Conservation (phyloP, 371 early-diverging fungal genomes). For the Mortierella sp. region DNA sequence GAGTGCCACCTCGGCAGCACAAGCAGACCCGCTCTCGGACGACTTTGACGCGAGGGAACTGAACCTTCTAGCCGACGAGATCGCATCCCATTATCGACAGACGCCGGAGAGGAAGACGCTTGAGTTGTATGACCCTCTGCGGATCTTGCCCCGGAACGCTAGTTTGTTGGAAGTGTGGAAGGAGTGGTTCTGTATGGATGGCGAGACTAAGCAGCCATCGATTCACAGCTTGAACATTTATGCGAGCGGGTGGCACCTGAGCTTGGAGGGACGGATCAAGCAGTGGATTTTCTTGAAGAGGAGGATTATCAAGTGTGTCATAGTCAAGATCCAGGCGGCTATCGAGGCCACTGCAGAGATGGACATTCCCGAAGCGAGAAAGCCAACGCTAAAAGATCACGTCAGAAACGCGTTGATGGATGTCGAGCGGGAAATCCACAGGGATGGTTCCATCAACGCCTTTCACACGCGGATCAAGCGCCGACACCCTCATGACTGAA, state of each 20-base stretch:
- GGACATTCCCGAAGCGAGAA: not conserved
- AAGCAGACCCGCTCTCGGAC: not conserved
- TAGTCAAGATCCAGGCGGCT: not conserved
- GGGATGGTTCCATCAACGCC: conserved; percentile 3
- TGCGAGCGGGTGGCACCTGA: not conserved
- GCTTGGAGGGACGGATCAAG: not conserved
- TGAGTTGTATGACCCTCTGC: not conserved
- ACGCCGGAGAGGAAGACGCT: not conserved
- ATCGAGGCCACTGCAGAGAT: not conserved
- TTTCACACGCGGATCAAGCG: conserved; percentile 3
- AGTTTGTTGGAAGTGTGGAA: not conserved
- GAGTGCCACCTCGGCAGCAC: not conserved
- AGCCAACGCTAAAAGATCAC: not conserved
- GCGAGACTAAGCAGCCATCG: not conserved
- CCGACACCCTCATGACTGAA: too few species aligned
- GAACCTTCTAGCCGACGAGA: conserved; percentile 1
- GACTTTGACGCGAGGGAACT: not conserved
- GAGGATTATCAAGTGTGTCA: not conserved
- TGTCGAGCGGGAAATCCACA: not conserved
- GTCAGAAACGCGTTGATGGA: not conserved
- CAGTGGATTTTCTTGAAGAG: not conserved
- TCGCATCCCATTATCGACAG: not conserved
- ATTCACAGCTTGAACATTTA: not conserved
- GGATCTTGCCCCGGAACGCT: not conserved
- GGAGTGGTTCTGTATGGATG: not conserved